A percentile compares a stretch with the other conserved stretches of the same genome.
phyloP scores from a whole-genome alignment of 768 basidiomycete species.

The Polyporus arcularius region DNA sequence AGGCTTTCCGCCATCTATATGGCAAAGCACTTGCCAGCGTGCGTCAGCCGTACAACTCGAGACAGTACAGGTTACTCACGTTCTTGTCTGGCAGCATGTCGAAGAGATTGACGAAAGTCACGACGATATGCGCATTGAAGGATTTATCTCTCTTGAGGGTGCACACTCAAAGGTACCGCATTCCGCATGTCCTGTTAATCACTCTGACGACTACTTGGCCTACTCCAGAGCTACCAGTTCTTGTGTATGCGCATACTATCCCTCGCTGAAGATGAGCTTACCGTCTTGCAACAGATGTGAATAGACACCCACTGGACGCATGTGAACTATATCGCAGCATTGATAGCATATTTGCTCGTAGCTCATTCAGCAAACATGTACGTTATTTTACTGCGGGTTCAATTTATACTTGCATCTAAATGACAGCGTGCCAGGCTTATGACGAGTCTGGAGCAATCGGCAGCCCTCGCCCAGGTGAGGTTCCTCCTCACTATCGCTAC shows the following conservation, averaged over 20 bases:
- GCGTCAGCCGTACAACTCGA: constrained; percentile 17
- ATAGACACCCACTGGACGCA: constrained; percentile 64
- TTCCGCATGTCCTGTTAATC: not conserved
- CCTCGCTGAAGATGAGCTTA: not conserved
- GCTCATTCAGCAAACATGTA: constrained; percentile 77
- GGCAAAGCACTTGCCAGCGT: constrained; percentile 76
- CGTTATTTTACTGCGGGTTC: constrained; percentile 17
- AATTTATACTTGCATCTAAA: not conserved
- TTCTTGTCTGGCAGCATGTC: constrained; percentile 50
- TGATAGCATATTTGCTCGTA: constrained; percentile 63
- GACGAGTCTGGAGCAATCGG: constrained; percentile 62
- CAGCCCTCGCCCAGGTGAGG: constrained; percentile 46
- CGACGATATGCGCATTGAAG: constrained; percentile 61
- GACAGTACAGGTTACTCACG: not conserved
- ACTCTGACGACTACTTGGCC: not conserved
- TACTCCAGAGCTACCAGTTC: constrained; percentile 75
- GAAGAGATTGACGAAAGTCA: constrained; percentile 57
- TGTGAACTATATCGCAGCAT: constrained; percentile 72
- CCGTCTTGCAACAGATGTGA: constrained; percentile 59
- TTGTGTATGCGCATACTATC: constrained; percentile 58
- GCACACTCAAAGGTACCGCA: constrained; percentile 64
- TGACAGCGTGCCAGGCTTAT: constrained; percentile 51
- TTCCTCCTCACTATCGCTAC: not conserved
- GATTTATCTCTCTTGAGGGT: constrained; percentile 84
- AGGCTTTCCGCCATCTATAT: constrained; percentile 71